Conservation (phyloP, 2,329 filamentous ascomycete genomes). For the Cladosporium halotolerans region DNA sequence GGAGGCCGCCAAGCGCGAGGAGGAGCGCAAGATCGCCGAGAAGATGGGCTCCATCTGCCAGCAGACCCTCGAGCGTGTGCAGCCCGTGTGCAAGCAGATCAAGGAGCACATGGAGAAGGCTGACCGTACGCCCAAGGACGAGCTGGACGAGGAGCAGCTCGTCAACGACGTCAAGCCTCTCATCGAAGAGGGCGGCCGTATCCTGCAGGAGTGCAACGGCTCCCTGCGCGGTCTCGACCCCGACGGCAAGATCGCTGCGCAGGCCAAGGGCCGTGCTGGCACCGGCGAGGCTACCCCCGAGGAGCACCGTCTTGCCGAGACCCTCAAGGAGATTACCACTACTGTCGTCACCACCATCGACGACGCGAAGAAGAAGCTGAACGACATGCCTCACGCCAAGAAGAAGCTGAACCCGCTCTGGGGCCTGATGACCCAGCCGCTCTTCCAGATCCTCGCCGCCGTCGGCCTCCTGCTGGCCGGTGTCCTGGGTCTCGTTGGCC, state of each 20-base stretch:
- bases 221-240: conserved; percentile 82
- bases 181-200: conserved; percentile 76
- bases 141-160: conserved; percentile 83
- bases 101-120: conserved; percentile 75
- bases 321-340: conserved; percentile 78
- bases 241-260: conserved; percentile 75
- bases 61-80: conserved; percentile 75
- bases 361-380: conserved; percentile 78
- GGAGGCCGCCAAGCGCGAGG: conserved; percentile 48
- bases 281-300: conserved; percentile 72
- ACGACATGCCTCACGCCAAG: conserved; percentile 89
- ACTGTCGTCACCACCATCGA: conserved; percentile 79
- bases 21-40: conserved; percentile 69
- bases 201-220: conserved; percentile 81
- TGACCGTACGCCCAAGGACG: conserved; percentile 74
- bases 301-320: conserved; percentile 76
- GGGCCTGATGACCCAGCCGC: conserved; percentile 72
- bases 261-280: conserved; percentile 75
- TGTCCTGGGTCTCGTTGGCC: conserved; percentile 74
- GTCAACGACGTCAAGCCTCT: conserved; percentile 81
- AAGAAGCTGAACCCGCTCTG: conserved; percentile 90
- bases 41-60: conserved; percentile 68
- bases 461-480: conserved; percentile 77
- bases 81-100: conserved; percentile 81
- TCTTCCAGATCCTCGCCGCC: conserved; percentile 87